Evolutionary conservation across 2,329 filamentous ascomycete genomes (phyloP), one percentile per base, ranked within the genome.

Genomic region (Coniosporium tulheliwenetii): DNA sequence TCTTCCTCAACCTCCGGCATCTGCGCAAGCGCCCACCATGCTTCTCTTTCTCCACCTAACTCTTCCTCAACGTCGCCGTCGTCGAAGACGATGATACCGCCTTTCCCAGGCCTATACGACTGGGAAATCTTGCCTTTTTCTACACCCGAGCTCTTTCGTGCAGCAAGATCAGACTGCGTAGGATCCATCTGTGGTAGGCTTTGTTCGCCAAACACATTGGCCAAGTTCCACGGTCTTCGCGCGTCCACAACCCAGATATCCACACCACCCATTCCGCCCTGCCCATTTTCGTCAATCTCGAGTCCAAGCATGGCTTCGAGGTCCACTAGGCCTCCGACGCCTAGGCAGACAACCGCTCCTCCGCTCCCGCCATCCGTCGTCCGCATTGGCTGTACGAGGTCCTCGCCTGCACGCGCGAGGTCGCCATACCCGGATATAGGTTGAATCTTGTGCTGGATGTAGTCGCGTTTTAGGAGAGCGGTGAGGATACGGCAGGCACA

Each of bases 381-480:
- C 69, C 85, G 87, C 84, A 95, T 86, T 9, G 86, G 86, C 41
- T 70, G 71, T 34, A 95, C 81, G 36, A 93, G 70, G 48, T 87
- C 78, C 53, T 75, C 73, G 37, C 87, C 87, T 15, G 81, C 81
- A 50, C 77, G 79, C 54, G 84, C 73, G 37, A 98, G 75, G 58
- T 96, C 91, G 48, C 77, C 79, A 75, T 95, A 96, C 41, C 91
- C 91, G 14, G 85, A 77, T 41, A 98, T 81, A 1, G 91, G 91
- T 54, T 95, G 85, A 54, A 96, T 94, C 63, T 95, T 96, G 66
- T 96, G 89, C 10, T 82, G 84, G 50, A 98, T 93, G 57, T 93
- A 96, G 67, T 98, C 91, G 69, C 89, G 82, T 64, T 93, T 95
- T 45, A 98, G 71, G n/a, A 98, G 72, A 39, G 81, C 75, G 2